Conservation (phyloP, 2,329 filamentous ascomycete genomes). For the Thelonectria discophora region DNA sequence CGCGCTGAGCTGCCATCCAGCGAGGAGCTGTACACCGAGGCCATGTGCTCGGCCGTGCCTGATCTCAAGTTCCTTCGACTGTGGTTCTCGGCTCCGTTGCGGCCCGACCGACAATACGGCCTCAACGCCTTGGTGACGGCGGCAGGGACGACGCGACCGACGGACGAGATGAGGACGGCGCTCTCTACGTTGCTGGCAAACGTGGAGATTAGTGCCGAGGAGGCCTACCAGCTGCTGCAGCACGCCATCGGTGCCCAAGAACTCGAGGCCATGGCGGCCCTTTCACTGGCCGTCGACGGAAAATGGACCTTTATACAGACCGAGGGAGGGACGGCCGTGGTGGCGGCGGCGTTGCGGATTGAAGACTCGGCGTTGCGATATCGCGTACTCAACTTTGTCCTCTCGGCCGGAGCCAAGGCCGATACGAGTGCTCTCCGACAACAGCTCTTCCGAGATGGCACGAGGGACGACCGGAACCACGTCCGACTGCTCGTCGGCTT, state of each 20-base stretch:
- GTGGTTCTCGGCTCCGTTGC: not conserved
- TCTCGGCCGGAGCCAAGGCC: not conserved
- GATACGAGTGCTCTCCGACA: not conserved
- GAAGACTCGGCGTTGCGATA: not conserved
- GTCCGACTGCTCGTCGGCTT: not conserved
- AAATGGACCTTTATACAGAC: not conserved
- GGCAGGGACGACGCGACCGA: not conserved
- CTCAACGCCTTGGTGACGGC: not conserved
- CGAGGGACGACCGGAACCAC: not conserved
- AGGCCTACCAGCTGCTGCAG: not conserved
- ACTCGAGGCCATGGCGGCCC: not conserved
- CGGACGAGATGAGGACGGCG: not conserved
- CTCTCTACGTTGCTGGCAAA: slow-evolving; percentile 2
- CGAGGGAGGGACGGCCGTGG: not conserved
- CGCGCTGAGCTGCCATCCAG: not conserved
- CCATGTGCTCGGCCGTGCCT: not conserved
- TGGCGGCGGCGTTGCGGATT: not conserved
- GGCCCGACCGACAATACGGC: not conserved
- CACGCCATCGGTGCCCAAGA: not conserved
- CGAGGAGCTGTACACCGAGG: slow-evolving; percentile 1
- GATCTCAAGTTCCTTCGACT: slow-evolving; percentile 1
- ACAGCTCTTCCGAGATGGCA: not conserved
- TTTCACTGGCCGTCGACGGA: not conserved
- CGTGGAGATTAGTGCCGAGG: not conserved
- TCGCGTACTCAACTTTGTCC: slow-evolving; percentile 1